Evolutionary conservation across 306 rosid species (phyloP).

Genomic region (Sphenostylis stenocarpa): DNA sequence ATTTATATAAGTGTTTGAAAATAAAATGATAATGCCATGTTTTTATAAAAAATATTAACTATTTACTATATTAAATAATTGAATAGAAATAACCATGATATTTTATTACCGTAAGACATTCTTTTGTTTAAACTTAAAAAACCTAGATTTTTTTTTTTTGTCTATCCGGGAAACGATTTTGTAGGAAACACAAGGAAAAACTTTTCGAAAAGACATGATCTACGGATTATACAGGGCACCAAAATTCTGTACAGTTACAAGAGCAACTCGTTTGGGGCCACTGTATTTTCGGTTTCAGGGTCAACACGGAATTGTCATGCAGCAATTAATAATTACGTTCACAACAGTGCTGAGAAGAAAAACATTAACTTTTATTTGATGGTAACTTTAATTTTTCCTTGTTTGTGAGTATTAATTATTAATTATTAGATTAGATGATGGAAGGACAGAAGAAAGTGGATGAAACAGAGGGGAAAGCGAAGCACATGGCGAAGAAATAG

Average conservation of each 20-base stretch:
- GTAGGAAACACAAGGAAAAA: too few relatives aligned
- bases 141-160: too few relatives aligned
- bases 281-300: not conserved
- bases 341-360: not conserved
- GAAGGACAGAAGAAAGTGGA: conserved; percentile 11
- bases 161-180: too few relatives aligned
- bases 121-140: too few relatives aligned
- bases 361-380: not conserved
- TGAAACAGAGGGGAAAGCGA: conserved; percentile 23
- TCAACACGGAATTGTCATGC: not conserved
- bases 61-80: too few relatives aligned
- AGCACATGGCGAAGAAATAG: conserved; percentile 32
- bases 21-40: too few relatives aligned
- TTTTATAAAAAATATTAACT: too few relatives aligned
- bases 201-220: not conserved
- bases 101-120: too few relatives aligned
- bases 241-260: not conserved
- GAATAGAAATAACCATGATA: too few relatives aligned
- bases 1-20: too few relatives aligned
- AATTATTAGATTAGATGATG: not conserved
- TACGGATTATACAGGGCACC: not conserved
- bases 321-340: not conserved
- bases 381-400: not conserved
- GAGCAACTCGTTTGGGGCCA: not conserved
- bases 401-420: not conserved